Evolutionary conservation across 1,284 basidiomycete genomes (phyloP), one percentile per base, ranked within the genome.

Genomic region (Ustilago vetiveriae): DNA sequence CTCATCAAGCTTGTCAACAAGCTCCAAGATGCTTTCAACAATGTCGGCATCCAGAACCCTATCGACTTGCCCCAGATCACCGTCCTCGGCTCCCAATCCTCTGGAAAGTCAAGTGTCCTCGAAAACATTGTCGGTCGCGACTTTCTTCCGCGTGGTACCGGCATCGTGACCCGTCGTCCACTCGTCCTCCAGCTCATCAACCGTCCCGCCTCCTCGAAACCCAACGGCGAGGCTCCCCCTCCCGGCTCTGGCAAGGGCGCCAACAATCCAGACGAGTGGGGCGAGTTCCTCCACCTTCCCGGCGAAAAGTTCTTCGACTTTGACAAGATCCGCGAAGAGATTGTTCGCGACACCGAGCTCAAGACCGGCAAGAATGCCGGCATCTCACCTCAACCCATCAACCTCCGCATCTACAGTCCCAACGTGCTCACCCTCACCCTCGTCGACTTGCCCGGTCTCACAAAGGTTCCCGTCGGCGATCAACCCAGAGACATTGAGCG

Each of bases 351-450:
- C 85, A 98, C 96, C 4, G 94, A 91, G 82, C 86, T 95, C 42
- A 95, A 98, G 30, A 95, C 96, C 0, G 96, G 96, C 0, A 94
- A 97, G 86, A 98, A 98, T 84, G 98, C 98, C 84, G 96, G 96
- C 48, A 90, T 98, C 66, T 94, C 92, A 84, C 94, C 94, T 82
- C 84, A 97, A 58, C 95, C 95, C 5, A 98, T 98, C 82, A 90
- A 92, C 68, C 85, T 98, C 64, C 88, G 93, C 82, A 95, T 98
- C 85, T 95, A 92, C 84, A 94, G 92, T 68, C 92, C 94, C 24
- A 89, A 94, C 79, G 95, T 98, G n/a, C 85, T 98, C 74, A 96
- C 98, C 83, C 84, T 98, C 78, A 98, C 95, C 3, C 84, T 98
- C 67, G 95, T 98, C 40, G 95, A 98, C 84, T 84, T 98, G 46